A percentile compares a stretch with the other conserved stretches of the same genome.
Conservation (phyloP, 2,329 filamentous ascomycete species). For the Cladorrhinum sp. region DNA sequence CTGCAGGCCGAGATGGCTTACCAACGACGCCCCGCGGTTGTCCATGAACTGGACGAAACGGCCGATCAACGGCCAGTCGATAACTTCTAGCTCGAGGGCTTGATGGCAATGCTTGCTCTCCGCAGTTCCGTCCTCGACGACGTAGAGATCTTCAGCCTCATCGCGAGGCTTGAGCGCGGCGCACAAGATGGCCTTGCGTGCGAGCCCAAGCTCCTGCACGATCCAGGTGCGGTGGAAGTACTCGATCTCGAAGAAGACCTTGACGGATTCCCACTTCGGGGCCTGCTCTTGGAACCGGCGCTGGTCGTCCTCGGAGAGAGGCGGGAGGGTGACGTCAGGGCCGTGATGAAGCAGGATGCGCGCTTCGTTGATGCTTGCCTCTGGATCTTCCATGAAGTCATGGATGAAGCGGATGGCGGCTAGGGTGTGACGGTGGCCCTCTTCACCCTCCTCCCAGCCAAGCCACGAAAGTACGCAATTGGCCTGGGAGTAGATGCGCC, state of each 20-base stretch:
- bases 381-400: conserved; percentile 10
- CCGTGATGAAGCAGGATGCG: conserved; percentile 18
- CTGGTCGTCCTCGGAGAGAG: conserved; percentile 4
- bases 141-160: not conserved
- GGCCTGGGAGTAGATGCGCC: conserved; percentile 21
- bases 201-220: conserved; percentile 26
- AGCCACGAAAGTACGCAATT: conserved; percentile 22
- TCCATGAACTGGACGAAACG: conserved; percentile 17
- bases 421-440: conserved; percentile 14
- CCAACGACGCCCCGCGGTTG: conserved; percentile 15
- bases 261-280: conserved; percentile 16
- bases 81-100: conserved; percentile 11
- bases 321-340: conserved; percentile 6
- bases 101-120: not conserved
- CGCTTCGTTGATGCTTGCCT: conserved; percentile 12
- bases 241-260: conserved; percentile 17
- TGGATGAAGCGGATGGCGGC: conserved; percentile 20
- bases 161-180: conserved; percentile 12
- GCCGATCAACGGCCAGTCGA: conserved; percentile 18
- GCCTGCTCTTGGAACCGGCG: conserved; percentile 17
- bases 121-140: not conserved
- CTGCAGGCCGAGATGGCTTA: conserved; percentile 14
- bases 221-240: conserved; percentile 27
- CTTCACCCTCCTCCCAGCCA: conserved; percentile 18
- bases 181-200: conserved; percentile 19